Evolutionary conservation across 345 rosid species (phyloP), one percentile per base, ranked within the genome.

Genomic region (Lepidium aucheri): DNA sequence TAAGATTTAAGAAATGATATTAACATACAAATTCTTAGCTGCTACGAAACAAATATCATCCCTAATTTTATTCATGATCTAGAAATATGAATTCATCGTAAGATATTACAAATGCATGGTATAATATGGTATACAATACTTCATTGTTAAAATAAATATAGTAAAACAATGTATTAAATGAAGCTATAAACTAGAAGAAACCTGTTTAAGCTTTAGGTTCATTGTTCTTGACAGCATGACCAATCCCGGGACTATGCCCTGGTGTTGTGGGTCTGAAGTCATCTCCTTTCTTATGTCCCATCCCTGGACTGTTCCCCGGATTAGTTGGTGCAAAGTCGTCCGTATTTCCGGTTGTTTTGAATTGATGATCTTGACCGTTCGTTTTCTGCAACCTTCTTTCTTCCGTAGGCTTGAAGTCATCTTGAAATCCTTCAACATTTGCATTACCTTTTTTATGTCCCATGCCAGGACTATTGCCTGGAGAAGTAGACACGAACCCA

Each of bases 161-260:
- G 30, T 44, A 45, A 59, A 33, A 28, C 24, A 66, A 43, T 35
- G 62, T 58, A 65, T 16, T 42, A 42, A 59, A 59, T 59, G 33
- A 51, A 51, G 42, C 72, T 59, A 59, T 18, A 52, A 73, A 43
- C 35, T 41, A 65, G 22, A 7, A 7, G 3, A 4, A 45, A 3
- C 18, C 0, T 35, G 14, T 32, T 67, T 79, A 85, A 22, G 72
- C 51, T 53, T 68, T 76, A 41, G 72, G 75, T 46, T 74, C 79
- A 12, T 58, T 53, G 32, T 56, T 73, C 60, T 51, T 51, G 63
- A 65, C 35, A 52, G 62, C 62, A 74, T 85, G 87, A 42, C 85
- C 86, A 32, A 78, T 53, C 1, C 84, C 88, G 1, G 82, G 85
- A 68, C 85, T 83, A 59, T 77, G 84, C 11, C 83, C 82, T 1